These are phyloP conservation scores for Elaeis oleifera DNA, from an alignment of 202 grass and related monocot genomes.

Conservation along the genomic window DNA sequence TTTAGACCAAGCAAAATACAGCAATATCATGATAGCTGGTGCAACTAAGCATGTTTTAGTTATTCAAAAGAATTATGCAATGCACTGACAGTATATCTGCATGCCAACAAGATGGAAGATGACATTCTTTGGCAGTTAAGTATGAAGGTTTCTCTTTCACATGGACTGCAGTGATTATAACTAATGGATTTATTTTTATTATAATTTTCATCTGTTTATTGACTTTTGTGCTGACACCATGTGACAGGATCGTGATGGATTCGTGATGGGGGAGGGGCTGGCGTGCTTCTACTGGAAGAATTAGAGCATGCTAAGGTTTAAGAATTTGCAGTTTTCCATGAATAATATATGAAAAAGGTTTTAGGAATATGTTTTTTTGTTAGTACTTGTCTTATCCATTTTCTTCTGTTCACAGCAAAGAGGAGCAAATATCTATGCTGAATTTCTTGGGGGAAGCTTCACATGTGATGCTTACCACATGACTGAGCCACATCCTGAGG, in stretches of 20 bases:
- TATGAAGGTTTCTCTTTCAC: no score
- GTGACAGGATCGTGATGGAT: conserved; percentile 80
- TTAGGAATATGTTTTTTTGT: neutral
- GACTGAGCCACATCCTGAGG: conserved; percentile 98
- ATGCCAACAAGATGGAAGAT: no score
- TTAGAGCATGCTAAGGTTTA: conserved; percentile 96
- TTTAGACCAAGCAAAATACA: no score
- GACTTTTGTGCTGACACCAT: conserved; percentile 4
- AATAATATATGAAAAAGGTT: neutral
- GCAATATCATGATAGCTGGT: no score
- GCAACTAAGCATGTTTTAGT: no score
- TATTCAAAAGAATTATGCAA: no score
- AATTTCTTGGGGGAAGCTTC: conserved; percentile 97
- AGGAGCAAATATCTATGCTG: conserved; percentile 87
- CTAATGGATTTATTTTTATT: neutral
- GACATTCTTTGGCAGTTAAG: no score
- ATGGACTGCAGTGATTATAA: neutral
- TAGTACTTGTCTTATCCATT: conserved; percentile 19
- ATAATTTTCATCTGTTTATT: neutral
- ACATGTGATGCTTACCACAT: conserved; percentile 97
- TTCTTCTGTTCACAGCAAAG: conserved; percentile 53
- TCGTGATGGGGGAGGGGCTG: conserved; percentile 98
- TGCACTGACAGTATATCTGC: no score
- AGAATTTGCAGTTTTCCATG: no score
- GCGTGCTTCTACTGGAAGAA: conserved; percentile 94